A percentile compares a stretch with the other conserved stretches of the same genome.
phyloP scores from a whole-genome alignment of 2,329 filamentous ascomycete species.

The Aspergillus sp. region DNA sequence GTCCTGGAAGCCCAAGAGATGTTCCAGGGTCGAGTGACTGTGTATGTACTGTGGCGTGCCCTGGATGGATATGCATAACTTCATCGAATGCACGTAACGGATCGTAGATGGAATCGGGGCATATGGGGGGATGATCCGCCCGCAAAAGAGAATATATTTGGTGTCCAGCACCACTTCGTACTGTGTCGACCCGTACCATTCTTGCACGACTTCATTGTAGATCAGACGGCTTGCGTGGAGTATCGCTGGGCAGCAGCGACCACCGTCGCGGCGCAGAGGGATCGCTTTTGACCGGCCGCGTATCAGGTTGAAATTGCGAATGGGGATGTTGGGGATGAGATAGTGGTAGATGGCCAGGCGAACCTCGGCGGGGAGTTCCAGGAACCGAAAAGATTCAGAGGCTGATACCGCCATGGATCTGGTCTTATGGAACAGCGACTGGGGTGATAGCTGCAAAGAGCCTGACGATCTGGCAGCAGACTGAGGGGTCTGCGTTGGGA shows the following conservation, averaged over 20 bases:
- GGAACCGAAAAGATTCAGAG: not conserved
- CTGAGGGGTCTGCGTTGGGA: no score
- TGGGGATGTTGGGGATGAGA: conserved; percentile 5
- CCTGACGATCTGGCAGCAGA: no score
- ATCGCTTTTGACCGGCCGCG: conserved; percentile 1
- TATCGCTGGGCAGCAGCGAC: conserved; percentile 7
- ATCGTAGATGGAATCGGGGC: conserved; percentile 7
- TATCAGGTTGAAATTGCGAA: conserved; percentile 7
- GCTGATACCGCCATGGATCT: no score
- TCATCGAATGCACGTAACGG: conserved; percentile 5
- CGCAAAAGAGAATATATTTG: conserved; percentile 13
- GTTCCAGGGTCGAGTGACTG: conserved; percentile 2
- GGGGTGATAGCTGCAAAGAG: no score
- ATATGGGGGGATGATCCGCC: conserved; percentile 8
- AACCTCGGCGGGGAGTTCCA: conserved; percentile 7
- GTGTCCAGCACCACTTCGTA: conserved; percentile 11
- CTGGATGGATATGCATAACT: conserved; percentile 8
- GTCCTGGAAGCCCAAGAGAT: conserved; percentile 8
- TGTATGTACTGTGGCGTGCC: conserved; percentile 7
- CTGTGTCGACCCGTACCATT: conserved; percentile 11
- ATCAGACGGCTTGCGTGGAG: conserved; percentile 10
- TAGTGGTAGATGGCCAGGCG: conserved; percentile 6
- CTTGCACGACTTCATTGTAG: conserved; percentile 7
- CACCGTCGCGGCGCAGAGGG: conserved; percentile 3
- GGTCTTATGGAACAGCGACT: no score